Conservation (phyloP, 2,329 filamentous ascomycete genomes). For the Penicillium sp. region DNA sequence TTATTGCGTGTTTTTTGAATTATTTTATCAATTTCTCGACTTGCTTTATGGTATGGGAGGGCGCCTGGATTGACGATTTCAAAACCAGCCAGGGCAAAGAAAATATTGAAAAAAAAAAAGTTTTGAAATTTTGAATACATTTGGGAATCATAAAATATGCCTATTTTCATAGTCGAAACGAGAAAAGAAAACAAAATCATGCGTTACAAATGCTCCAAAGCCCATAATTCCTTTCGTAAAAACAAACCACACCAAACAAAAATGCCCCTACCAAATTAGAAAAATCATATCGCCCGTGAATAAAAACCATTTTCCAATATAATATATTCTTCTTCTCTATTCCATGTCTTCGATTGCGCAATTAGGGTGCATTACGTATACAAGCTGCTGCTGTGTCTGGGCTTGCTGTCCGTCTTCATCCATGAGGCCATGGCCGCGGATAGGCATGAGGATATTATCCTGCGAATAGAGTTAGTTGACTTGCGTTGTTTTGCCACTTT, state of each 20-base stretch:
- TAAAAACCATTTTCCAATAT: not conserved
- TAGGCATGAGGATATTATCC: conserved; percentile 59
- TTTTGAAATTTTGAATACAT: not conserved
- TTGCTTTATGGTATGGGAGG: not conserved
- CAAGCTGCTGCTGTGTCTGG: conserved; percentile 46
- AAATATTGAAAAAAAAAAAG: too few species aligned
- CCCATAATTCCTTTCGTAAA: not conserved
- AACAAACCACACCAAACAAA: not conserved
- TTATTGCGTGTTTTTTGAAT: not conserved
- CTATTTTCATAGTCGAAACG: not conserved
- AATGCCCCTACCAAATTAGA: not conserved
- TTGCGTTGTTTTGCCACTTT: too few species aligned
- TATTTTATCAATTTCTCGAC: not conserved
- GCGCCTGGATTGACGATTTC: not conserved
- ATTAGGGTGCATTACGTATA: conserved; percentile 93
- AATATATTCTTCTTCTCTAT: not conserved
- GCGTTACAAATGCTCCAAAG: not conserved
- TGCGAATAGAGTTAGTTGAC: conserved; percentile 22
- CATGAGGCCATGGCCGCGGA: conserved; percentile 81
- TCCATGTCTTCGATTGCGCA: conserved; percentile 67
- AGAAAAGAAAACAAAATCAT: conserved; percentile 3
- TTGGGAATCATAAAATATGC: not conserved
- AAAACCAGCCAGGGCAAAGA: too few species aligned
- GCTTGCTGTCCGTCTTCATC: conserved; percentile 57
- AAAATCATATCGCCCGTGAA: not conserved